Evolutionary conservation across 805 yeast genomes (phyloP).

Genomic region (Kodamaea restingae): DNA sequence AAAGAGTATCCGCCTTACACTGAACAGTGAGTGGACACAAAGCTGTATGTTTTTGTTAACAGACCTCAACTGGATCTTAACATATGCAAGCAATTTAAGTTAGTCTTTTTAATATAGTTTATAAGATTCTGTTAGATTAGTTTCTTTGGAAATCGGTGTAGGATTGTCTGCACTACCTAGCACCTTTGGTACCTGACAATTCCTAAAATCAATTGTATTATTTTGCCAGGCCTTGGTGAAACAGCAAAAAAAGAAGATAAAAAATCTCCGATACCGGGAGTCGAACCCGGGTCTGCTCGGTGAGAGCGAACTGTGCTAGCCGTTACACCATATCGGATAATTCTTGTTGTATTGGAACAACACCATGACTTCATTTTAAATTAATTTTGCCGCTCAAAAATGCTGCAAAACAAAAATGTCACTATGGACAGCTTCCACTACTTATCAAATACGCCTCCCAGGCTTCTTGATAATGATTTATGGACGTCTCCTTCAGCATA

Average conservation of each 20-base stretch:
- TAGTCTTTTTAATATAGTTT: neutral
- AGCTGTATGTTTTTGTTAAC: constrained; percentile 82
- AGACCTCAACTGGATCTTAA: constrained; percentile 75
- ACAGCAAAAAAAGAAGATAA: neutral
- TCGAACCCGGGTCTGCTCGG: constrained; percentile 85
- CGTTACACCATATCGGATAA: constrained; percentile 74
- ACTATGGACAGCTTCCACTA: constrained; percentile 6
- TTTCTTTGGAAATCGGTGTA: neutral
- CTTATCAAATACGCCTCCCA: constrained; percentile 3
- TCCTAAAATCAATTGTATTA: no score
- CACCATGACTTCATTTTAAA: neutral
- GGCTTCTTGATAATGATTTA: neutral
- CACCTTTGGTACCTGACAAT: no score
- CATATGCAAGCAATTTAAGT: constrained; percentile 50
- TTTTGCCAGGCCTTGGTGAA: no score
- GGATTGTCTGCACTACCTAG: no score
- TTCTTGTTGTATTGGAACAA: neutral
- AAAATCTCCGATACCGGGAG: constrained; percentile 73
- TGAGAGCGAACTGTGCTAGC: constrained; percentile 82
- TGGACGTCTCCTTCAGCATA: constrained; percentile 7
- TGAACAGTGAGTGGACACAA: constrained; percentile 82
- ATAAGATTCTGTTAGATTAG: constrained; percentile 1
- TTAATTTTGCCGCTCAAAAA: neutral
- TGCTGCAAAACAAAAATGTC: constrained; percentile 5
- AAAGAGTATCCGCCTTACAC: constrained; percentile 64